Conservation (phyloP, 2,329 filamentous ascomycete species). For the Didymella sp. region DNA sequence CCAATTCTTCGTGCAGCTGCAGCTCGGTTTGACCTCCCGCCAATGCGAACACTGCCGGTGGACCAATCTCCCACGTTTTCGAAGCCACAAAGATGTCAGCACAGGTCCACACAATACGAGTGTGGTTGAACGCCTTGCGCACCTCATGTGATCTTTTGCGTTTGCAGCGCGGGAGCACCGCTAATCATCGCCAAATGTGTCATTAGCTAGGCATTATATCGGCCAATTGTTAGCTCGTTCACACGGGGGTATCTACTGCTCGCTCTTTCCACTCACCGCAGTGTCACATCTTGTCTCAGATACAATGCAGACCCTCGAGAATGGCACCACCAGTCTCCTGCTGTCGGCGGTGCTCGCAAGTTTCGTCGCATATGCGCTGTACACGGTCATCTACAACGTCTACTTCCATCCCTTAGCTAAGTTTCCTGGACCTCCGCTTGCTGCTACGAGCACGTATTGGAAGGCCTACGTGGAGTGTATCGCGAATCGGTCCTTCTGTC, state of each 20-base stretch:
- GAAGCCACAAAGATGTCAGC: neutral
- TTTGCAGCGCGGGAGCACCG: neutral
- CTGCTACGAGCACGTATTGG: conserved; percentile 35
- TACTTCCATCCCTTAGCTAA: conserved; percentile 54
- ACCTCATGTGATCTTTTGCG: neutral
- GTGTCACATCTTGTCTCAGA: neutral
- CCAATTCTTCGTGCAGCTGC: neutral
- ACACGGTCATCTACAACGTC: conserved; percentile 41
- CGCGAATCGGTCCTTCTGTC: conserved; percentile 37
- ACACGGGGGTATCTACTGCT: neutral
- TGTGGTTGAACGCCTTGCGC: neutral
- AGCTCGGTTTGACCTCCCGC: neutral
- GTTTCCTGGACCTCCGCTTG: conserved; percentile 51
- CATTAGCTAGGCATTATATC: conserved; percentile 5
- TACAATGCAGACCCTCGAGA: conserved; percentile 6
- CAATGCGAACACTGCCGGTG: neutral
- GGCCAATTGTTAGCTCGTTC: neutral
- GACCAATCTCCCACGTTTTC: neutral
- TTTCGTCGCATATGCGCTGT: conserved; percentile 26
- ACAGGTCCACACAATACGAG: neutral
- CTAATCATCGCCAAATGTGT: neutral
- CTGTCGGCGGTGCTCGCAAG: conserved; percentile 22
- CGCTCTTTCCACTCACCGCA: neutral
- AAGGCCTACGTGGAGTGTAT: conserved; percentile 42
- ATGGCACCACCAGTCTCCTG: conserved; percentile 13